Evolutionary conservation across 2,329 filamentous ascomycete species (phyloP).

Genomic region (Aureobasidium sp.): DNA sequence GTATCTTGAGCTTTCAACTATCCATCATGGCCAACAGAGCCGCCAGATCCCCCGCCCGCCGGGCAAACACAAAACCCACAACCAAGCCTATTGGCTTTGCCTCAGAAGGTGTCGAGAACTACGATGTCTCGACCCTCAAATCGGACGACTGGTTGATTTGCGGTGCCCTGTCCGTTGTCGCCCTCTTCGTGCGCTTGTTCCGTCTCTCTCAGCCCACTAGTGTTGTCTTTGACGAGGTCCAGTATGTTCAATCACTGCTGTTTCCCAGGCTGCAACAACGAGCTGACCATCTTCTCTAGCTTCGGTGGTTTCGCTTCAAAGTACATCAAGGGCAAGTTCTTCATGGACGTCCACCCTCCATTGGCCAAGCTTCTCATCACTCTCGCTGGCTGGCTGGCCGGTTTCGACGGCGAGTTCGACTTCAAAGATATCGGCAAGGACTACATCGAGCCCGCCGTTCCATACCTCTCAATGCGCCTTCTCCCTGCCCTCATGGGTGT

Average conservation of each 20-base stretch:
- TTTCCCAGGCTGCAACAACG: not conserved
- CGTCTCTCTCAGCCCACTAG: slow-evolving; percentile 93
- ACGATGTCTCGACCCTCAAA: slow-evolving; percentile 86
- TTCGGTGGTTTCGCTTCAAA: slow-evolving; percentile 98
- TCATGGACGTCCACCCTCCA: slow-evolving; percentile 99
- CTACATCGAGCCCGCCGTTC: slow-evolving; percentile 87
- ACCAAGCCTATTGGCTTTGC: slow-evolving; percentile 47
- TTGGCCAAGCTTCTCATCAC: slow-evolving; percentile 95
- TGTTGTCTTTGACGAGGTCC: slow-evolving; percentile 98
- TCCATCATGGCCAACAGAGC: slow-evolving; percentile 5
- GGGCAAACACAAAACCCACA: not conserved
- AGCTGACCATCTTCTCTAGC: slow-evolving; percentile 40
- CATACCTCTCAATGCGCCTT: slow-evolving; percentile 95
- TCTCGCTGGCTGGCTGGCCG: slow-evolving; percentile 86
- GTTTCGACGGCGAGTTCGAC: slow-evolving; percentile 92
- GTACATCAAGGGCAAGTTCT: slow-evolving; percentile 98
- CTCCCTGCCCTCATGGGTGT: slow-evolving; percentile 86
- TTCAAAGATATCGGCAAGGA: slow-evolving; percentile 99
- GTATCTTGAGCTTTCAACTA: not conserved
- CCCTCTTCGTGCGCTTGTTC: slow-evolving; percentile 76
- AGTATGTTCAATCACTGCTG: slow-evolving; percentile 54
- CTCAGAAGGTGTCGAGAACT: slow-evolving; percentile 73
- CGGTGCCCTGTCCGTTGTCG: slow-evolving; percentile 63
- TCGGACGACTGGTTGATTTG: slow-evolving; percentile 74
- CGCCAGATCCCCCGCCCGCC: slow-evolving; percentile 11